These are phyloP conservation scores for Metarhizium robertsii DNA, from an alignment of 2,329 filamentous ascomycete genomes.

Conservation along the genomic window DNA sequence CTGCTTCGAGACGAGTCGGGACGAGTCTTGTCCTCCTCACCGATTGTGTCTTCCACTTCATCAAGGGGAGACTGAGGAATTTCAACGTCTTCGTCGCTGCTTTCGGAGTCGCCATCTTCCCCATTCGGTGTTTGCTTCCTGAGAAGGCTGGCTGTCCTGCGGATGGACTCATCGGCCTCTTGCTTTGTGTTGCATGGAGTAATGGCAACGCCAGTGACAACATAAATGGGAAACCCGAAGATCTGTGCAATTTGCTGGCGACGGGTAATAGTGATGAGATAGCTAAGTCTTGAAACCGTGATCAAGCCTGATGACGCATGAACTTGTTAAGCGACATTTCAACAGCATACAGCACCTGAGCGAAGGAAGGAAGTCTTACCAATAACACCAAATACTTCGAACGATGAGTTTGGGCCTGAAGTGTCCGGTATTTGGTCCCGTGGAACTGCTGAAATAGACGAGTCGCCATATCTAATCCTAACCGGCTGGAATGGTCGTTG, in stretches of 20 bases:
- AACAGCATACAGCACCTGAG: not conserved
- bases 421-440: constrained; percentile 37
- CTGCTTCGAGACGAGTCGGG: constrained; percentile 40
- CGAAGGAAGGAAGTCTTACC: constrained; percentile 27
- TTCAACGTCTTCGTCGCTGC: constrained; percentile 37
- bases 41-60: constrained; percentile 33
- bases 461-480: constrained; percentile 60
- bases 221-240: constrained; percentile 72
- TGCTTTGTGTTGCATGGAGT: constrained; percentile 72
- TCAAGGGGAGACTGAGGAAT: constrained; percentile 24
- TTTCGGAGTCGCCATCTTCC: constrained; percentile 32
- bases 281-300: constrained; percentile 70
- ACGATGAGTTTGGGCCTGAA: constrained; percentile 36
- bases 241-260: constrained; percentile 86
- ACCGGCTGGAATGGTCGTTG: constrained; percentile 47
- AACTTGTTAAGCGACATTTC: not conserved
- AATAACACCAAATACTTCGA: constrained; percentile 52
- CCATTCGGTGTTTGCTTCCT: constrained; percentile 29
- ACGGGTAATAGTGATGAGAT: constrained; percentile 77
- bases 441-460: constrained; percentile 32
- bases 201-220: constrained; percentile 81
- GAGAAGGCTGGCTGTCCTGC: constrained; percentile 42
- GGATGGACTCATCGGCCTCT: constrained; percentile 66
- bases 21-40: constrained; percentile 22
- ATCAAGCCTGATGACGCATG: constrained; percentile 58